Conservation (phyloP, 805 yeast species). For the Torulaspora delbrueckii region DNA sequence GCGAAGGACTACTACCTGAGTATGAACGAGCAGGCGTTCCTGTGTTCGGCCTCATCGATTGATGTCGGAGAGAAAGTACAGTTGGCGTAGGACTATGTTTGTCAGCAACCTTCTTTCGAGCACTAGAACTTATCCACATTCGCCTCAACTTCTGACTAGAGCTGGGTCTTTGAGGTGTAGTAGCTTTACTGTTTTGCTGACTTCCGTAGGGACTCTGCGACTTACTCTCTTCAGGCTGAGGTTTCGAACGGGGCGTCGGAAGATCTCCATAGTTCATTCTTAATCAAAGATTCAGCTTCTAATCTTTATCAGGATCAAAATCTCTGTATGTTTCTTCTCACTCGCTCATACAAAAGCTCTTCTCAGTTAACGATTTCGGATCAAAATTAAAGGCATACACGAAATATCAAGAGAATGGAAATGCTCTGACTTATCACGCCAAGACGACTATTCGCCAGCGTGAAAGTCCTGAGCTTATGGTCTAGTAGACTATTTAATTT, state of each 20-base stretch:
- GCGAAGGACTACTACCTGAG: not conserved
- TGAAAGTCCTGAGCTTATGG: no score
- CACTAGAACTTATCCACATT: slow-evolving; percentile 8
- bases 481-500: no score
- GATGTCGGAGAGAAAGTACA: not conserved
- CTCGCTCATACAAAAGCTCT: no score
- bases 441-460: no score
- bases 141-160: slow-evolving; percentile 3
- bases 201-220: not conserved
- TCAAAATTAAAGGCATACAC: no score
- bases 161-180: not conserved
- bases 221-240: not conserved
- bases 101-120: not conserved
- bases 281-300: not conserved
- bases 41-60: not conserved
- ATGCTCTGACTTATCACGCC: no score
- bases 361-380: no score
- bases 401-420: no score
- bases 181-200: not conserved
- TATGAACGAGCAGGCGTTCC: not conserved
- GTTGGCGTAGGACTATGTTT: not conserved
- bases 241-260: not conserved
- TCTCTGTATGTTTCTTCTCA: no score
- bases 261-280: not conserved
- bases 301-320: not conserved